A percentile compares a stretch with the other conserved stretches of the same genome.
These are phyloP conservation scores for Logfia minima DNA, from an alignment of 129 eudicot genomes.

Conservation along the genomic window DNA sequence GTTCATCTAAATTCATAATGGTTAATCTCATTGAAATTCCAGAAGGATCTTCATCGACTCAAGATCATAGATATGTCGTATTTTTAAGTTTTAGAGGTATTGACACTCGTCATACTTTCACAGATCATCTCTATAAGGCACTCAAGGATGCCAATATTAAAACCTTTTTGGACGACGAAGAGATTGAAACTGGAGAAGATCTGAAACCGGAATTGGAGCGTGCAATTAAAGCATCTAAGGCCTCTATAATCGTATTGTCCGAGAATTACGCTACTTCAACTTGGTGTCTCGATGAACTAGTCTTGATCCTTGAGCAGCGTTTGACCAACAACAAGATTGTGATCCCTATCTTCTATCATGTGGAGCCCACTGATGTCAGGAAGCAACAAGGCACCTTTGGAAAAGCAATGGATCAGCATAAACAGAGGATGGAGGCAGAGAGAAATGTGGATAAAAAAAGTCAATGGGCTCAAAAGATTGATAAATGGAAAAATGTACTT, in stretches of 20 bases:
- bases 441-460: not conserved
- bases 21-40: not conserved
- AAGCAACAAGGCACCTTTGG: not conserved
- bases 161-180: slow-evolving; percentile 2
- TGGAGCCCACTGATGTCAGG: not conserved
- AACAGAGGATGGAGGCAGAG: not conserved
- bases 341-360: slow-evolving; percentile 1
- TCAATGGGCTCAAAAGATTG: not conserved
- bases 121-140: not conserved
- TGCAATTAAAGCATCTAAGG: not conserved
- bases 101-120: not conserved
- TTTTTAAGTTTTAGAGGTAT: not conserved
- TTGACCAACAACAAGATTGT: not conserved
- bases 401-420: not conserved
- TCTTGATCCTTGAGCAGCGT: not conserved
- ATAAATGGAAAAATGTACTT: not conserved
- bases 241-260: not conserved
- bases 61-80: not conserved
- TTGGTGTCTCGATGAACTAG: slow-evolving; percentile 1
- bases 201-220: not conserved
- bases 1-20: slow-evolving; percentile 1
- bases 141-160: not conserved
- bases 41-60: not conserved
- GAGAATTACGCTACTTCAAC: not conserved
- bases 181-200: not conserved